Percentiles rank a stretch among this genome's conserved stretches.
These are phyloP conservation scores for Pelargonium cotyledonis DNA, from an alignment of 441 rosid species.

Conservation along the genomic window DNA sequence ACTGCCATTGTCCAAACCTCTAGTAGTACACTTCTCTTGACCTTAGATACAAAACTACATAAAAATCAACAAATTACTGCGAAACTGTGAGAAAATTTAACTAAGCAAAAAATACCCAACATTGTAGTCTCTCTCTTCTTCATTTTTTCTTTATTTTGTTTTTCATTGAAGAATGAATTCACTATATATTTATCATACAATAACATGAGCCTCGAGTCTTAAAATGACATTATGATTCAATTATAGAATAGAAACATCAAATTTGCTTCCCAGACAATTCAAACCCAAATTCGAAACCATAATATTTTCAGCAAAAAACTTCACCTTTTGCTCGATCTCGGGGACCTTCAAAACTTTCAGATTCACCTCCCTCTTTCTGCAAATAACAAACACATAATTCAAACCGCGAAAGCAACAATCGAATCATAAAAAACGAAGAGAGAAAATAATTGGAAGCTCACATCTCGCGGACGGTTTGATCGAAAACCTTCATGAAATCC, in stretches of 20 bases:
- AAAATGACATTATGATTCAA: not conserved
- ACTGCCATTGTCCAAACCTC: too few relatives aligned
- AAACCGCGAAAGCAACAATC: not conserved
- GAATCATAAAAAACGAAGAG: constrained; percentile 1
- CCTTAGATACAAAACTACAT: too few relatives aligned
- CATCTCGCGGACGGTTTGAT: constrained; percentile 98
- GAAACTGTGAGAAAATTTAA: too few relatives aligned
- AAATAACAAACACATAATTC: constrained; percentile 3
- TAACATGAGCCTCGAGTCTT: not conserved
- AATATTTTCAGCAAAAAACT: too few relatives aligned
- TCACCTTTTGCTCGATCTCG: constrained; percentile 94
- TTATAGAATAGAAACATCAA: not conserved
- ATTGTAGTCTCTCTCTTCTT: too few relatives aligned
- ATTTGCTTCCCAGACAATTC: not conserved
- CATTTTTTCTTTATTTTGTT: too few relatives aligned
- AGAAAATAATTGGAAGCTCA: constrained; percentile 26
- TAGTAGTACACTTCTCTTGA: too few relatives aligned
- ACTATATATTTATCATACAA: not conserved
- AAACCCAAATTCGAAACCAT: constrained; percentile 12
- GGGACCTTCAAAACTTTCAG: constrained; percentile 96
- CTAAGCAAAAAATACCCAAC: too few relatives aligned
- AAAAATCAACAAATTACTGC: too few relatives aligned
- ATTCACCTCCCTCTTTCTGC: constrained; percentile 96
- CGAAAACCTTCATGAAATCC: constrained; percentile 98
- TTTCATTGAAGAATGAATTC: too few relatives aligned